Percentiles rank a stretch among this genome's conserved stretches.
phyloP scores from a whole-genome alignment of 2,329 filamentous ascomycete species.

The Fusarium sp. region DNA sequence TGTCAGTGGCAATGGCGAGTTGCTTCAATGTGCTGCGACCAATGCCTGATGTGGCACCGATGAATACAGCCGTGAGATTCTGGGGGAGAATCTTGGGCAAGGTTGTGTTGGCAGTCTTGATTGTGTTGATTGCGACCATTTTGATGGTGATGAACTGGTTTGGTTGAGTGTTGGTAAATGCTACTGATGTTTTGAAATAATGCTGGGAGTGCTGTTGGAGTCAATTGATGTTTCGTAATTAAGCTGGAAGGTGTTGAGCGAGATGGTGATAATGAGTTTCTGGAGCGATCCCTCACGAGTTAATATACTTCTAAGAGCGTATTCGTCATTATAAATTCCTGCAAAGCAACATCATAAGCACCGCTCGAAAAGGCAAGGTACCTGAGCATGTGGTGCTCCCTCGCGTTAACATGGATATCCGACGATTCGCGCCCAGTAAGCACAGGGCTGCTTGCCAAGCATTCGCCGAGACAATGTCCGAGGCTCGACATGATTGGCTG shows the following conservation, averaged over 20 bases:
- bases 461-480: neutral
- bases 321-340: neutral
- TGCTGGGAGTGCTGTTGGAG: neutral
- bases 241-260: too few relatives aligned
- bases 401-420: constrained; percentile 27
- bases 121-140: constrained; percentile 31
- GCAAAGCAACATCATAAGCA: neutral
- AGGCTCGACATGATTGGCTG: neutral
- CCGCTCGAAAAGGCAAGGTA: too few relatives aligned
- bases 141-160: neutral
- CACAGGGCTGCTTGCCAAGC: neutral
- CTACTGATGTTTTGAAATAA: neutral
- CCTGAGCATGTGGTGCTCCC: neutral
- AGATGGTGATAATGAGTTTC: neutral
- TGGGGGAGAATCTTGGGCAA: constrained; percentile 5
- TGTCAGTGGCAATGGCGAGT: constrained; percentile 18
- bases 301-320: neutral
- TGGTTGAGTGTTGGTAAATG: too few relatives aligned
- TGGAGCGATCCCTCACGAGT: neutral
- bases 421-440: constrained; percentile 1
- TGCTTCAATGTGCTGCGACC: constrained; percentile 34
- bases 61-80: constrained; percentile 32
- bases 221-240: neutral
- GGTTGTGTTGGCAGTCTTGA: constrained; percentile 29
- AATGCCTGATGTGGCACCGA: constrained; percentile 41